Base-by-base conservation (phyloP, 768 basidiomycete species). In the Cubamyces lactineus region DNA sequence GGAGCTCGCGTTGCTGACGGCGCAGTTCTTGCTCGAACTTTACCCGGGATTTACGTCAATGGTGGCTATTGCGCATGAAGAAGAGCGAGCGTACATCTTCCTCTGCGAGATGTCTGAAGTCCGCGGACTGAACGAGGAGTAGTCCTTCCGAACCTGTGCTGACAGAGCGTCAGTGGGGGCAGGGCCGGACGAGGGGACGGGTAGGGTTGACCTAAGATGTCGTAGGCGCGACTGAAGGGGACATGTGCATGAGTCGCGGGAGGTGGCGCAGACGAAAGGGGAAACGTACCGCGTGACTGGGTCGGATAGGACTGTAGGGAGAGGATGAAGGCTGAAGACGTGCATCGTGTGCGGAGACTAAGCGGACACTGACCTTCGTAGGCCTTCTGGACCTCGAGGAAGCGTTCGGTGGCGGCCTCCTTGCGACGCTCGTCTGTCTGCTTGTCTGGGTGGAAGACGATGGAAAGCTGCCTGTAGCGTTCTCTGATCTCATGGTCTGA, bases 381-480 rank as follows among this genome's bases (percentile, higher is more conserved):
- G 13, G 93, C 92, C 65, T 87, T 88, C 65, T 93, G 91, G 21
- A 95, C 82, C 71, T 88, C 85, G 17, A 88, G 79, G 64, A 94
- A 94, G 52, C 82, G 83, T 34, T 80, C 78, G 24, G 85, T 82
- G 0, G 93, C 91, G 1, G 83, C 79, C 51, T 76, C 79, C 69
- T 83, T 86, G 61, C 79, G 74, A 17, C 72, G 72, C 54, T 84
- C 82, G 69, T 85, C 84, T 21, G 78, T 81, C 61, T 94, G 90
- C 70, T 88, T 89, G 80, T 96, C 93, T 0, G 93, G 93, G 67
- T 96, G 93, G 65, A 91, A 92, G 19, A 88, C 76, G 28, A 94
- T 80, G 4, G 92, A 93, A 26, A 94, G 73, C 5, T 83, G 71
- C 43, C 84, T 79, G 72, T 93, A 90, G 39, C 86, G 80, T 58